phyloP scores from a whole-genome alignment of 2,329 filamentous ascomycete genomes.

The Didymella pomorum region DNA sequence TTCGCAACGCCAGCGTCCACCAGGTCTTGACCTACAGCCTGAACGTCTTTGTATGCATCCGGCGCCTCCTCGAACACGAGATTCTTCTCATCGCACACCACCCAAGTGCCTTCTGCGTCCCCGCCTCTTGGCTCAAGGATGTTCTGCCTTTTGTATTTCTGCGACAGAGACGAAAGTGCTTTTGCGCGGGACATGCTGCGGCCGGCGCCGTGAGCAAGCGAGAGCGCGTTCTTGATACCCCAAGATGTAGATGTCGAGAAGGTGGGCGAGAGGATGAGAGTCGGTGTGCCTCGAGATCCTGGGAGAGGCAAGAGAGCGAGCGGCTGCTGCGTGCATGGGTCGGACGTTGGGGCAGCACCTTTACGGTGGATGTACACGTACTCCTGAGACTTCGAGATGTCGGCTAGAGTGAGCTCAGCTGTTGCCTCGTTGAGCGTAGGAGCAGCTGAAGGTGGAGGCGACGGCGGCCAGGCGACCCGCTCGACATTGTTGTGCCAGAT shows the following conservation, averaged over 20 bases:
- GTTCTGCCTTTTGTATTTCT: conserved; percentile 47
- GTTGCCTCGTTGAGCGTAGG: conserved; percentile 4
- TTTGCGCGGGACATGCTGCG: conserved; percentile 50
- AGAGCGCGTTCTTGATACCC: conserved; percentile 46
- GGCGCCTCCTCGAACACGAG: conserved; percentile 52
- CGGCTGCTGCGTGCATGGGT: conserved; percentile 30
- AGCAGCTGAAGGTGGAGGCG: conserved; percentile 15
- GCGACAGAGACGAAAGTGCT: conserved; percentile 39
- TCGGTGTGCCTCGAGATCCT: conserved; percentile 51
- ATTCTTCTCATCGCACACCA: conserved; percentile 51
- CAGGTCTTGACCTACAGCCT: conserved; percentile 49
- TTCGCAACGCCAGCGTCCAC: conserved; percentile 42
- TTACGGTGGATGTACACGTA: conserved; percentile 51
- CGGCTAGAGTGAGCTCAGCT: not conserved
- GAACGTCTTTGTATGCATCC: conserved; percentile 52
- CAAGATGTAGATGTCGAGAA: conserved; percentile 39
- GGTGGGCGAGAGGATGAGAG: conserved; percentile 47
- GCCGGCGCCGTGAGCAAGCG: conserved; percentile 51
- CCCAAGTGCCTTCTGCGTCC: conserved; percentile 44
- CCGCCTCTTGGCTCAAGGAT: conserved; percentile 34
- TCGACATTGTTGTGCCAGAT: conserved; percentile 52
- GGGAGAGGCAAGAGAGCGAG: conserved; percentile 48
- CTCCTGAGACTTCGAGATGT: conserved; percentile 8
- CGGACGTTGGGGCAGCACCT: conserved; percentile 48
- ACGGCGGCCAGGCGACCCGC: conserved; percentile 43